Conservation (phyloP, 352 stramenopile genomes). For the Pythium sukuiense region DNA sequence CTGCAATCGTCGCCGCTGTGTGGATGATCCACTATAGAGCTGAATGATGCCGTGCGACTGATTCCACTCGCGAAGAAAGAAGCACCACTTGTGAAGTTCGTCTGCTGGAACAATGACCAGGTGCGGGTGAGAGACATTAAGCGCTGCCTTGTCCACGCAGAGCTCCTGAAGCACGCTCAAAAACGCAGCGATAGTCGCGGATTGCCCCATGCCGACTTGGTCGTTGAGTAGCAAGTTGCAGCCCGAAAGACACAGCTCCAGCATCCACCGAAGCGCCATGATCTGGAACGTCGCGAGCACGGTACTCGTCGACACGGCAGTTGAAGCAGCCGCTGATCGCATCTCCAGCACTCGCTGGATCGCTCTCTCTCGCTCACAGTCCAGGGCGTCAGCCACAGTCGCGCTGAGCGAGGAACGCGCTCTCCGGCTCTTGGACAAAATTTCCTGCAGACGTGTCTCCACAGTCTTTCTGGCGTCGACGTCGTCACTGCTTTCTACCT, state of each 20-base stretch:
- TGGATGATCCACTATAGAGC: constrained; percentile 46
- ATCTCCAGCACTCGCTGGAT: constrained; percentile 21
- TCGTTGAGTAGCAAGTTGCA: constrained; percentile 85
- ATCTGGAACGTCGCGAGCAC: constrained; percentile 78
- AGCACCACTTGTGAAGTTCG: constrained; percentile 81
- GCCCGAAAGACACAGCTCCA: constrained; percentile 60
- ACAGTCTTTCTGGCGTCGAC: constrained; percentile 26
- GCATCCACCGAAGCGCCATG: constrained; percentile 77
- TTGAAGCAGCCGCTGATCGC: background rate
- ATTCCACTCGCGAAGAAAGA: constrained; percentile 64
- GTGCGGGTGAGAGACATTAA: constrained; percentile 43
- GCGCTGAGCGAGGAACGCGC: constrained; percentile 22
- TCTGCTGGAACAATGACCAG: constrained; percentile 76
- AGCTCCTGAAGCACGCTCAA: constrained; percentile 56
- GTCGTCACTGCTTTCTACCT: constrained; percentile 25
- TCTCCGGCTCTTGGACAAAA: constrained; percentile 45
- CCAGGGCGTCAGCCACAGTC: background rate
- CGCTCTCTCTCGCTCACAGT: constrained; percentile 5
- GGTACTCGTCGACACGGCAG: constrained; percentile 25
- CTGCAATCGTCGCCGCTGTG: constrained; percentile 45
- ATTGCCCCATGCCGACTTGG: constrained; percentile 86
- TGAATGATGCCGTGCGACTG: constrained; percentile 47
- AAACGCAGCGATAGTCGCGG: constrained; percentile 72
- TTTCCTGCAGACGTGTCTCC: constrained; percentile 29
- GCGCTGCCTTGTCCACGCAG: constrained; percentile 3